Evolutionary conservation across 2,329 filamentous ascomycete genomes (phyloP).

Genomic region (Alternaria burnsii): DNA sequence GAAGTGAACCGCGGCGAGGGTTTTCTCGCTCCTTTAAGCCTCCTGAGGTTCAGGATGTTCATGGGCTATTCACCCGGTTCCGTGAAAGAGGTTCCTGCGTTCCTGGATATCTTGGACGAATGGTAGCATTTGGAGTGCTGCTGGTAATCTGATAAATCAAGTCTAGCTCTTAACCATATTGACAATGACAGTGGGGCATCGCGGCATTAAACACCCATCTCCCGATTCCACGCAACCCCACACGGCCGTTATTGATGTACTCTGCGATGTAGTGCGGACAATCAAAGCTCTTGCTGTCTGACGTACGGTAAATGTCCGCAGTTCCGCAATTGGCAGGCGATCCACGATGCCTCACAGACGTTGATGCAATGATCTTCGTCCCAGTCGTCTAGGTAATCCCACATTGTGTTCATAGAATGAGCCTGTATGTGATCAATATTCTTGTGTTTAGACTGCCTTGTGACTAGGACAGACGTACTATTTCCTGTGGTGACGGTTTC

Average conservation of each 20-base stretch:
- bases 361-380: constrained; percentile 26
- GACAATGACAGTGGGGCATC: constrained; percentile 20
- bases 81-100: neutral
- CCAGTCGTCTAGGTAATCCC: constrained; percentile 25
- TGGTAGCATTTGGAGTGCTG: neutral
- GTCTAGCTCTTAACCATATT: constrained; percentile 10
- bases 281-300: constrained; percentile 20
- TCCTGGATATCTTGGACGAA: constrained; percentile 6
- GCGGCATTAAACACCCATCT: constrained; percentile 14
- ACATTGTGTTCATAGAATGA: constrained; percentile 26
- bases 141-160: constrained; percentile 5
- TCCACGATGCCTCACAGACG: constrained; percentile 27
- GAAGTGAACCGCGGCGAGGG: neutral
- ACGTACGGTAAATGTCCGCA: constrained; percentile 21
- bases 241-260: neutral
- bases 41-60: neutral
- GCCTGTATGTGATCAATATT: constrained; percentile 14
- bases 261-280: neutral
- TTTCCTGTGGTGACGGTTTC: constrained; percentile 2
- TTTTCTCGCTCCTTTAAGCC: neutral
- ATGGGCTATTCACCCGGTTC: neutral
- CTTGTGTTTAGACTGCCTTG: neutral
- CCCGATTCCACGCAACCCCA: constrained; percentile 9
- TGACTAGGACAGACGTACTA: neutral
- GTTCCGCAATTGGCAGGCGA: constrained; percentile 21